phyloP scores from a whole-genome alignment of 176 grass and related monocot species.

The Musa itinerans region DNA sequence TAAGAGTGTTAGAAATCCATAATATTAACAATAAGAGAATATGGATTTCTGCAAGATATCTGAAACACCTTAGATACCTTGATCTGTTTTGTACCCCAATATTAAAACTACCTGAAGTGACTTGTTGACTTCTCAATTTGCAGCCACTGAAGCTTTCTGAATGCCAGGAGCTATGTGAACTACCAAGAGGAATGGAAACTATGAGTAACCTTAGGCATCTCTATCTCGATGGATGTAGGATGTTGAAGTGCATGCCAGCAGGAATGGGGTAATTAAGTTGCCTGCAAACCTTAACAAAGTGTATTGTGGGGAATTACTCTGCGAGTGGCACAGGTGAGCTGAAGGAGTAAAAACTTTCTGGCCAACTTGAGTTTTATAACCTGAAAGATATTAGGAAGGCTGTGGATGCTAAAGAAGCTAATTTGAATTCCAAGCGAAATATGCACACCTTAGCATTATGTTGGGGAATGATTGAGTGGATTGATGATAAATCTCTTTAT shows the following conservation, averaged over 20 bases:
- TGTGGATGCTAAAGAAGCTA: constrained; percentile 1
- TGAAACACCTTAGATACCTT: neutral
- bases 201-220: constrained; percentile 13
- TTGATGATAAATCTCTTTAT: no score
- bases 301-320: neutral
- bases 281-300: constrained; percentile 16
- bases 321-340: constrained; percentile 16
- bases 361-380: neutral
- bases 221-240: neutral
- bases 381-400: neutral
- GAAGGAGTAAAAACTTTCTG: constrained; percentile 15
- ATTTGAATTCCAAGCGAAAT: constrained; percentile 2
- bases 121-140: neutral
- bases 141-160: constrained; percentile 1
- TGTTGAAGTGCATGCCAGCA: constrained; percentile 4
- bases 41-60: neutral
- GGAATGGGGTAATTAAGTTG: constrained; percentile 4
- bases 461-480: neutral
- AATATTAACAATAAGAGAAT: neutral
- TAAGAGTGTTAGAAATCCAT: neutral
- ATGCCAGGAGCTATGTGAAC: neutral
- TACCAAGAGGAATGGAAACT: constrained; percentile 8
- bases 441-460: constrained; percentile 1
- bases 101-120: neutral
- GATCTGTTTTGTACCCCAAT: neutral